A percentile compares a stretch with the other conserved stretches of the same genome.
phyloP scores from a whole-genome alignment of 768 basidiomycete species.

The Podaxis rugospora region DNA sequence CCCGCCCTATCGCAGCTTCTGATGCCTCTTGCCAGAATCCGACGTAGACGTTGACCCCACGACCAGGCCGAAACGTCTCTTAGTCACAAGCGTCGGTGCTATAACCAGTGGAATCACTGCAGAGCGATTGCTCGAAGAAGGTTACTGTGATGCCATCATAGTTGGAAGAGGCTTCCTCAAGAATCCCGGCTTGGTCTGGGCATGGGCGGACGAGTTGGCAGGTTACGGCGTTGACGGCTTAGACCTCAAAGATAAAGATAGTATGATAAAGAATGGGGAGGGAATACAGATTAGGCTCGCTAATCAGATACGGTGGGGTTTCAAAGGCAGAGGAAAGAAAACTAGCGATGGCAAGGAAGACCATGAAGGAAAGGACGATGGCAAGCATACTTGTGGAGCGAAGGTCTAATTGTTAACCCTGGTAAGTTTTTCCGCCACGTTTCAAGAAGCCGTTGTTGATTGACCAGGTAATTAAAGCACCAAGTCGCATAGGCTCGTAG shows the following conservation, averaged over 20 bases:
- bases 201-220: conserved; percentile 32
- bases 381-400: background rate
- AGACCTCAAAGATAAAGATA: background rate
- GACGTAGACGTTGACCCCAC: background rate
- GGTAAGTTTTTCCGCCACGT: background rate
- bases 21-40: background rate
- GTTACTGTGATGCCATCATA: conserved; percentile 54
- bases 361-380: background rate
- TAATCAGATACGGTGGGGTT: conserved; percentile 16
- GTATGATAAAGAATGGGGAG: background rate
- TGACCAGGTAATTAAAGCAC: background rate
- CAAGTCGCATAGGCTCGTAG: background rate
- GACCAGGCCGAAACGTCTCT: background rate
- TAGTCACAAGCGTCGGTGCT: conserved; percentile 49
- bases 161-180: conserved; percentile 54
- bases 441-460: background rate
- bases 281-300: conserved; percentile 11
- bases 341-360: conserved; percentile 25
- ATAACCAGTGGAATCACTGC: conserved; percentile 53
- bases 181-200: conserved; percentile 49
- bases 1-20: background rate
- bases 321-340: conserved; percentile 11
- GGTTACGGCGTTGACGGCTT: background rate
- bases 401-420: background rate
- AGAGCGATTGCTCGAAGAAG: conserved; percentile 51